Conservation (phyloP, 2,329 filamentous ascomycete genomes). For the Aspergillus terreus region DNA sequence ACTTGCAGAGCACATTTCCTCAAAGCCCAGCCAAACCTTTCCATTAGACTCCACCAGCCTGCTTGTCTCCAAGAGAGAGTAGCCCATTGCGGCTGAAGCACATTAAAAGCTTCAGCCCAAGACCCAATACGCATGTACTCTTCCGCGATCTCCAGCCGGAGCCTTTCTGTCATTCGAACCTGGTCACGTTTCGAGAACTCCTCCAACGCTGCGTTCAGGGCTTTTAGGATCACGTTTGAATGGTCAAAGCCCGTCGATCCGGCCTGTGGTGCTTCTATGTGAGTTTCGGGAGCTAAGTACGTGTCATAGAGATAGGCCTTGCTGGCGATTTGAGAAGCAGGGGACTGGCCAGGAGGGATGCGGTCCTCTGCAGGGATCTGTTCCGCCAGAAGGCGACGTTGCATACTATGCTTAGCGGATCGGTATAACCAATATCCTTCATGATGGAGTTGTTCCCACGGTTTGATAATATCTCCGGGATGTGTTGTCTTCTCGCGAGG, state of each 20-base stretch:
- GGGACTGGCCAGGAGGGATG: slow-evolving; percentile 51
- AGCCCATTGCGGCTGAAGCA: slow-evolving; percentile 54
- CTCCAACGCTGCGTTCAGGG: slow-evolving; percentile 45
- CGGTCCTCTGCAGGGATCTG: slow-evolving; percentile 60
- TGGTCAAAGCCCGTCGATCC: slow-evolving; percentile 49
- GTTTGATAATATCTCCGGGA: slow-evolving; percentile 48
- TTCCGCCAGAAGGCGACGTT: slow-evolving; percentile 49
- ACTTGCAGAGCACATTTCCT: slow-evolving; percentile 50
- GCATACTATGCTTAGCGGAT: slow-evolving; percentile 50
- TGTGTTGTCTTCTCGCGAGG: slow-evolving; percentile 50
- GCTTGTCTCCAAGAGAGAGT: slow-evolving; percentile 56
- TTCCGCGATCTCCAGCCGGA: slow-evolving; percentile 54
- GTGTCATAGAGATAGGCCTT: slow-evolving; percentile 56
- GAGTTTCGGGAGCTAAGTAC: slow-evolving; percentile 58
- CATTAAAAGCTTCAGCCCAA: slow-evolving; percentile 49
- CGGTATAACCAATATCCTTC: slow-evolving; percentile 60
- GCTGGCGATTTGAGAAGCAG: slow-evolving; percentile 52
- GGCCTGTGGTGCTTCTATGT: slow-evolving; percentile 50
- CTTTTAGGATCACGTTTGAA: slow-evolving; percentile 46
- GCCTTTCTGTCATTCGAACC: slow-evolving; percentile 50
- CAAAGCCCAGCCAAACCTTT: slow-evolving; percentile 51
- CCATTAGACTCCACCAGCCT: slow-evolving; percentile 58
- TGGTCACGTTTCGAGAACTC: slow-evolving; percentile 54
- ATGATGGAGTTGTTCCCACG: slow-evolving; percentile 60
- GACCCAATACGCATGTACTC: slow-evolving; percentile 50